phyloP scores from a whole-genome alignment of 768 basidiomycete genomes.

The Lentinula lateritia region DNA sequence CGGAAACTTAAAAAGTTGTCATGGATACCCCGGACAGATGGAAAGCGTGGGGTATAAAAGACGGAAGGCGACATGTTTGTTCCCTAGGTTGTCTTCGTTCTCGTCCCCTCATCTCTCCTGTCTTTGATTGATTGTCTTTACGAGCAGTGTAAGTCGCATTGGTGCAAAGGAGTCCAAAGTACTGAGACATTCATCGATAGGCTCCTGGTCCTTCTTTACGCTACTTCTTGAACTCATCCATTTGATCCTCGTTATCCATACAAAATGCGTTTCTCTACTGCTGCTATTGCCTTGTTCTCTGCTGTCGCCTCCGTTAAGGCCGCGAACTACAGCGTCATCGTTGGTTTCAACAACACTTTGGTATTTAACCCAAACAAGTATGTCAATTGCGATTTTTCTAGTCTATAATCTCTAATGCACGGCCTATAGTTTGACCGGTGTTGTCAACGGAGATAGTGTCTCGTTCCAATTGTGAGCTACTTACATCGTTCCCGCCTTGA shows the following conservation, averaged over 20 bases:
- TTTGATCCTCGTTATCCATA: conserved; percentile 13
- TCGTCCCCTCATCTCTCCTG: conserved; percentile 1
- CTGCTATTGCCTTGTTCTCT: conserved; percentile 33
- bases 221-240: neutral
- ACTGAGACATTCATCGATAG: conserved; percentile 12
- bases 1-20: conserved; percentile 1
- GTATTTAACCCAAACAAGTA: conserved; percentile 28
- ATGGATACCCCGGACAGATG: neutral
- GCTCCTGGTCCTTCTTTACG: conserved; percentile 26
- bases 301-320: conserved; percentile 34
- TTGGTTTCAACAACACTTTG: conserved; percentile 32
- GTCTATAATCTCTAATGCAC: neutral
- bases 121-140: neutral
- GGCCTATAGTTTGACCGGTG: conserved; percentile 28
- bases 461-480: conserved; percentile 46
- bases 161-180: too few species aligned
- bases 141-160: conserved; percentile 5
- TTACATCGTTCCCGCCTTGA: neutral
- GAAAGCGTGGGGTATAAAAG: neutral
- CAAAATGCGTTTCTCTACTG: conserved; percentile 49
- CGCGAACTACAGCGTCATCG: conserved; percentile 29
- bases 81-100: conserved; percentile 7
- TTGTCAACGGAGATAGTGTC: conserved; percentile 38
- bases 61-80: neutral
- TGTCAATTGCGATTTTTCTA: neutral